phyloP scores from a whole-genome alignment of 768 basidiomycete genomes.

The Paxillus ammoniavirescens region DNA sequence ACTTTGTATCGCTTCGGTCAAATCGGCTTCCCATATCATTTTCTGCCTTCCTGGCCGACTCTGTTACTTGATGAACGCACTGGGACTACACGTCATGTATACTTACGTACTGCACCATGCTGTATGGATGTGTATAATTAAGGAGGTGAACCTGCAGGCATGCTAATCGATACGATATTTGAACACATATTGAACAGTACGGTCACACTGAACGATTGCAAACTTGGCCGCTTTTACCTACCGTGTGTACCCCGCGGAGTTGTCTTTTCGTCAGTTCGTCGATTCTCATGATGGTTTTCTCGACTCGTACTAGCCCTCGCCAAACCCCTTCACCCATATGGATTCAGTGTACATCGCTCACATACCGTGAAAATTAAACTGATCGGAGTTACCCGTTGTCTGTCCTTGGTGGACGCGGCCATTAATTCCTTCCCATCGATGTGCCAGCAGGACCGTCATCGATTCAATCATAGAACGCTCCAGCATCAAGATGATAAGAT shows the following conservation, averaged over 20 bases:
- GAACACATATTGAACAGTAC: no score
- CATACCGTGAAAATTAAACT: not conserved
- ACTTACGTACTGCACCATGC: no score
- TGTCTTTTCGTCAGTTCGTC: not conserved
- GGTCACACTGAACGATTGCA: no score
- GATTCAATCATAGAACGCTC: not conserved
- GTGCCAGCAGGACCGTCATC: not conserved
- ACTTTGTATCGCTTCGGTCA: conserved; percentile 1
- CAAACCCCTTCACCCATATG: no score
- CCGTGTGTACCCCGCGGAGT: conserved; percentile 2
- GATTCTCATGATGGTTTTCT: not conserved
- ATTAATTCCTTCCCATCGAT: not conserved
- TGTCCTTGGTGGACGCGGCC: not conserved
- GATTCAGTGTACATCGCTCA: no score
- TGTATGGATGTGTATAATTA: not conserved
- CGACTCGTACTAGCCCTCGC: not conserved
- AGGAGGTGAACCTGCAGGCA: not conserved
- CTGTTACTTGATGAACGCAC: conserved; percentile 15
- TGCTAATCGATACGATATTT: no score
- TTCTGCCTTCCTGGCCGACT: not conserved
- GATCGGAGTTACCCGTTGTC: not conserved
- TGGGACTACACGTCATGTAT: not conserved
- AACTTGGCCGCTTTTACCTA: not conserved
- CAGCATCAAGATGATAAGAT: not conserved
- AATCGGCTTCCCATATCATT: not conserved